Conservation (phyloP, 495 filamentous ascomycete genomes). For the Penicillium atrosanguineum region DNA sequence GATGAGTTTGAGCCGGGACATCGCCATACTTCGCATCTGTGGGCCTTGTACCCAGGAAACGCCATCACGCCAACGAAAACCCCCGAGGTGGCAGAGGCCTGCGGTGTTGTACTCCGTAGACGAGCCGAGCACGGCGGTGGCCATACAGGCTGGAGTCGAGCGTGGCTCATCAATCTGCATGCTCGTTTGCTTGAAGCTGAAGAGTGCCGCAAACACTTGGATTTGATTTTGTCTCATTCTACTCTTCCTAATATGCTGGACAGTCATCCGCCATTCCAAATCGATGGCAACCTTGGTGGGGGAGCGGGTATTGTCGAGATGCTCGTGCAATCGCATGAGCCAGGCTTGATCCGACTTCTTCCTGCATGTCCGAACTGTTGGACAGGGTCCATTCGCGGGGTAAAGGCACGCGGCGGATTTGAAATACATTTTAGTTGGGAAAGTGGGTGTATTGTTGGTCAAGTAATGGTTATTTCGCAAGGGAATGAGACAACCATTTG, state of each 20-base stretch:
- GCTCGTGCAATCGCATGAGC: conserved; percentile 50
- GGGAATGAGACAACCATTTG: conserved; percentile 11
- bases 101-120: conserved; percentile 34
- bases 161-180: conserved; percentile 46
- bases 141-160: conserved; percentile 49
- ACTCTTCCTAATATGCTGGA: conserved; percentile 43
- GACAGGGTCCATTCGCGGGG: conserved; percentile 36
- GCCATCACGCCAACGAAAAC: conserved; percentile 22
- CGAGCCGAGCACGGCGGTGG: conserved; percentile 42
- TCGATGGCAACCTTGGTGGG: conserved; percentile 54
- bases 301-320: conserved; percentile 48
- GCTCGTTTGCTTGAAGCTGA: conserved; percentile 27
- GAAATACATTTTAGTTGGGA: conserved; percentile 38
- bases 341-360: conserved; percentile 39
- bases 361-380: conserved; percentile 42
- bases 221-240: conserved; percentile 35
- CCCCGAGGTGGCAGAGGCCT: conserved; percentile 32
- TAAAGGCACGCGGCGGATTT: conserved; percentile 43
- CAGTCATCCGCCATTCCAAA: conserved; percentile 47
- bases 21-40: conserved; percentile 49
- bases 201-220: conserved; percentile 35
- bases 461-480: conserved; percentile 18
- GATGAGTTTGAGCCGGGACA: conserved; percentile 46
- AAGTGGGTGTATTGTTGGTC: conserved; percentile 17
- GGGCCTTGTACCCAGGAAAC: conserved; percentile 37